phyloP scores from a whole-genome alignment of 2,329 filamentous ascomycete genomes.

The Ophiobolus disseminans region DNA sequence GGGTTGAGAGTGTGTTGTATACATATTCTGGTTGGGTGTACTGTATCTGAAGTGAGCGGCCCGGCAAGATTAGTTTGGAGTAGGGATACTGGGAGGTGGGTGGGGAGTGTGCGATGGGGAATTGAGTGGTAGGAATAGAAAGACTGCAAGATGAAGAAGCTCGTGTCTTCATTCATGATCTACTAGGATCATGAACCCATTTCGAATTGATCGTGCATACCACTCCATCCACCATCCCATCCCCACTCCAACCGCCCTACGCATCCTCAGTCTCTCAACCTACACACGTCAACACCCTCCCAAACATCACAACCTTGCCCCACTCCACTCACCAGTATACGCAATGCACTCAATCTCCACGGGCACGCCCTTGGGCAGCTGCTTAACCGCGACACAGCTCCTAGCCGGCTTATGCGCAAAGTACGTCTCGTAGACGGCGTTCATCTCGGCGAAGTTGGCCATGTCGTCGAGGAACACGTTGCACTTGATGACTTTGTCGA shows the following conservation, averaged over 20 bases:
- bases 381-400: conserved; percentile 89
- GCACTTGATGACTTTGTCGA: conserved; percentile 81
- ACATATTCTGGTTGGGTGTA: conserved; percentile 31
- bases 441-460: conserved; percentile 87
- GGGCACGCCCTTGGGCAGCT: conserved; percentile 82
- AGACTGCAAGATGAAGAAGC: no score
- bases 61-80: conserved; percentile 12
- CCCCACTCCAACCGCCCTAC: no score
- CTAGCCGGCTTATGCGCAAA: conserved; percentile 84
- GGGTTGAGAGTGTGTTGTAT: conserved; percentile 21
- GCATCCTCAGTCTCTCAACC: conserved; percentile 7
- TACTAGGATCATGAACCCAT: no score
- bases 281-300: conserved; percentile 16
- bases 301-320: conserved; percentile 25
- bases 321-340: conserved; percentile 47
- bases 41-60: conserved; percentile 21
- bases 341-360: conserved; percentile 93
- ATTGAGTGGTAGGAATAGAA: no score
- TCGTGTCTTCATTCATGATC: no score
- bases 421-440: conserved; percentile 82
- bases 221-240: conserved; percentile 7
- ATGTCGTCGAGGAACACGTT: conserved; percentile 89
- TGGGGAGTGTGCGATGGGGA: no score
- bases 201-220: no score
- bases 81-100: neutral